Base-by-base conservation (phyloP, 139 green algal genomes). In the Micractinium conductrix region DNA sequence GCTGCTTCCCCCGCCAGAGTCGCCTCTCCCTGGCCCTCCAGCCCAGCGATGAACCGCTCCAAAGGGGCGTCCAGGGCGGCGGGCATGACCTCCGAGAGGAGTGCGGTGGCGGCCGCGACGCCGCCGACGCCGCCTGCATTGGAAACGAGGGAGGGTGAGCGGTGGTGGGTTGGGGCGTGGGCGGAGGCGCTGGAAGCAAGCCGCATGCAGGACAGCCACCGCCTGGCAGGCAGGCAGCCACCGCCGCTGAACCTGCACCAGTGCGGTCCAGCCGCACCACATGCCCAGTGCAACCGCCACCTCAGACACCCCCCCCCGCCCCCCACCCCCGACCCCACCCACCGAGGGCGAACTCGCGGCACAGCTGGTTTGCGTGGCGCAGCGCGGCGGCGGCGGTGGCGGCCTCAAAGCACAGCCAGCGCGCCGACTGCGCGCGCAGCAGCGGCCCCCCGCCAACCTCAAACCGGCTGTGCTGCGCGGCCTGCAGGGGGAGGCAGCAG, bases 271-370 rank as follows among this genome's bases (percentile, higher is more conserved):
- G 8, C 7, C 53, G 19, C 53, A 62, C 53, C 53, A 62, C 38
- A 24, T 45, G 40, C 37, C 38, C 38, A 50, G 37, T n/a, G n/a
- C n/a, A n/a, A n/a, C n/a, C n/a, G n/a, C 53, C 53, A 50, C 4
- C 19, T 17, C 21, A 9, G 17, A 45, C 0, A 8, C 35, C 1
- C 69, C 69, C 69, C n/a, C 21, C 69, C 69, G 42, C 7, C 42
- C 38, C n/a, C n/a, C n/a, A n/a, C n/a, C n/a, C n/a, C 53, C 24
- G 53, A 16, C 55, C 33, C 26, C 0, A 28, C 76, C 50, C 35
- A 78, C 88, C 71, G 38, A 92, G 83, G 6, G 82, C 81, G 74
- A 92, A 87, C 82, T 92, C 88, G 44, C 88, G 85, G 69, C 80
- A 86, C 45, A 92, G 84, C 58, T 38, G 35, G 62, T 85, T 86